Conservation (phyloP, 2,329 filamentous ascomycete genomes). For the Hypoxylon sp. region DNA sequence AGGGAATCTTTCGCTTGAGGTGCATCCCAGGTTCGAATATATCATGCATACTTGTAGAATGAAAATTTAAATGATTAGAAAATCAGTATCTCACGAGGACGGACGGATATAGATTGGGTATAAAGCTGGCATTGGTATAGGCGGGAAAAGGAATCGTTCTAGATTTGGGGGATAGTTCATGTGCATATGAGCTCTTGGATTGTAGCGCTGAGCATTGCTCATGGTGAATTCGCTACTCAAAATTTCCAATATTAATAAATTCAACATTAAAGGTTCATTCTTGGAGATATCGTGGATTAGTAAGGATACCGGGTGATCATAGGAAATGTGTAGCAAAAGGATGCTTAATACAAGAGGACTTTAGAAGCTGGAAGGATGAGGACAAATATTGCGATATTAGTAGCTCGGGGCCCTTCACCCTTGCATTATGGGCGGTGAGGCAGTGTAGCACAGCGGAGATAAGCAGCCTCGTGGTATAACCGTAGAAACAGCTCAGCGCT, state of each 20-base stretch:
- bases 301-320: neutral
- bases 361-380: neutral
- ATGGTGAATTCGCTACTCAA: neutral
- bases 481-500: neutral
- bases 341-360: neutral
- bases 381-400: neutral
- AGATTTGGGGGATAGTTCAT: neutral
- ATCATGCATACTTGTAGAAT: neutral
- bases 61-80: conserved; percentile 4
- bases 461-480: neutral
- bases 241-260: neutral
- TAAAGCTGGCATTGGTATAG: conserved; percentile 4
- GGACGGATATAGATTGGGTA: neutral
- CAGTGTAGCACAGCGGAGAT: neutral
- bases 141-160: neutral
- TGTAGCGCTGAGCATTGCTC: neutral
- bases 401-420: too few species aligned
- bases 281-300: neutral
- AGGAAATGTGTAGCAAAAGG: neutral
- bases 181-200: neutral
- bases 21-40: neutral
- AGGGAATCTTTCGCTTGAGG: conserved; percentile 50
- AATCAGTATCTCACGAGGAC: conserved; percentile 2
- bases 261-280: neutral
- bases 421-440: too few species aligned